These are phyloP conservation scores for Litsea cubeba DNA, from an alignment of 164 flowering plant genomes.

Conservation along the genomic window DNA sequence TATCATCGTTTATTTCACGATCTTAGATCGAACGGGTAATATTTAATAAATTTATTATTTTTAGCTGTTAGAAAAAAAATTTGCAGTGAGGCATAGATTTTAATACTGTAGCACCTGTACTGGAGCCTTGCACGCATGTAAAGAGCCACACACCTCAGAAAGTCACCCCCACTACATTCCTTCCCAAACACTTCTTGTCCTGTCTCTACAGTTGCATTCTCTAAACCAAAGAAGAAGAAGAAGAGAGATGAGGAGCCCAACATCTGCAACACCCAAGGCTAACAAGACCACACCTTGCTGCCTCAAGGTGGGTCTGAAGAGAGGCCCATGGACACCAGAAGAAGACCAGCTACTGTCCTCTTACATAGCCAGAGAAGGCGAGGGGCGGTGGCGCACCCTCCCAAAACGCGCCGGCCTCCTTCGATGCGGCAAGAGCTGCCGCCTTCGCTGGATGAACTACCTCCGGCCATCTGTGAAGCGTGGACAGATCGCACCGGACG, in stretches of 20 bases:
- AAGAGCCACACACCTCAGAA: too few species aligned
- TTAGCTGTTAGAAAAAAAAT: too few species aligned
- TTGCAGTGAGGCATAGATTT: too few species aligned
- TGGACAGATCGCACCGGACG: conserved; percentile 66
- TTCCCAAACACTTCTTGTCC: too few species aligned
- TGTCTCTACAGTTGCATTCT: too few species aligned
- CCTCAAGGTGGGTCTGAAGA: conserved; percentile 47
- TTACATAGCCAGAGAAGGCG: conserved; percentile 46
- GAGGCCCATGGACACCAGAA: conserved; percentile 72
- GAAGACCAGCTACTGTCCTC: conserved; percentile 46
- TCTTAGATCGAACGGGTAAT: too few species aligned
- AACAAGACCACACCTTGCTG: conserved; percentile 39
- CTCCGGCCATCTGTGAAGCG: conserved; percentile 68
- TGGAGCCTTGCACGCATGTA: too few species aligned
- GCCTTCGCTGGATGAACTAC: conserved; percentile 81
- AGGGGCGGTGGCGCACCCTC: conserved; percentile 59
- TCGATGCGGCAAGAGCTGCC: conserved; percentile 78
- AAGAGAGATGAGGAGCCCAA: conserved; percentile 4
- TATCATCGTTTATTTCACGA: too few species aligned
- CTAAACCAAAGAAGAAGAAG: background rate
- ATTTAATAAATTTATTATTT: too few species aligned
- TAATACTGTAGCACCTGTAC: too few species aligned
- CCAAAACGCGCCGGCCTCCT: conserved; percentile 61
- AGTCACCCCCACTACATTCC: too few species aligned
- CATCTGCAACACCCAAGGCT: background rate